Percentiles rank a stretch among this genome's conserved stretches.
These are phyloP conservation scores for Nicotiana noctiflora DNA, from an alignment of 257 asterid genomes.

Conservation along the genomic window DNA sequence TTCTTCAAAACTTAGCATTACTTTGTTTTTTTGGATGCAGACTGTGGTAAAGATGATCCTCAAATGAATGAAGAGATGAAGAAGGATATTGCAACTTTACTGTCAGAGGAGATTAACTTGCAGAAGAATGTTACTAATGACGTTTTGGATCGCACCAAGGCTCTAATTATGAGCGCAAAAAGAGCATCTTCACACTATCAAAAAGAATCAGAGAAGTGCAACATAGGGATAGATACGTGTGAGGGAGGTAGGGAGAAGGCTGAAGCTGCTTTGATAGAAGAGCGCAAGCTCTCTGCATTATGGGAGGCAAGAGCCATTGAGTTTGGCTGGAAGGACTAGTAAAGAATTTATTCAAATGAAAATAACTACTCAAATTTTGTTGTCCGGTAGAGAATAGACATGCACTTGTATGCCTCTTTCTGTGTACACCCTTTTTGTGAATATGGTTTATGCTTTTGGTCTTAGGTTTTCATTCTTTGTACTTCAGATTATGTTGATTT, in stretches of 20 bases:
- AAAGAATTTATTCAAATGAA: not conserved
- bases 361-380: not conserved
- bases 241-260: slow-evolving; percentile 36
- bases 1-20: not conserved
- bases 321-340: slow-evolving; percentile 25
- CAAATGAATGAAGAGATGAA: slow-evolving; percentile 29
- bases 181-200: slow-evolving; percentile 24
- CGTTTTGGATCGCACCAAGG: slow-evolving; percentile 17
- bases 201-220: slow-evolving; percentile 31
- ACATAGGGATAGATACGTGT: slow-evolving; percentile 20
- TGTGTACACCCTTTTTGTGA: slow-evolving; percentile 16
- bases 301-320: slow-evolving; percentile 35
- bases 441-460: not conserved
- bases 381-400: slow-evolving; percentile 3
- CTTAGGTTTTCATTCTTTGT: slow-evolving; percentile 1
- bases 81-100: slow-evolving; percentile 20
- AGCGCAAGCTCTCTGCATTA: slow-evolving; percentile 27
- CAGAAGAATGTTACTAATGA: slow-evolving; percentile 22
- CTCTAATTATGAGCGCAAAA: slow-evolving; percentile 17
- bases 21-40: not conserved
- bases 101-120: slow-evolving; percentile 31
- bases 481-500: not conserved
- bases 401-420: not conserved
- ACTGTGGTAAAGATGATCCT: slow-evolving; percentile 24
- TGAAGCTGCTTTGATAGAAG: slow-evolving; percentile 24